phyloP scores from a whole-genome alignment of 306 rosid species.

The Vigna radiata region DNA sequence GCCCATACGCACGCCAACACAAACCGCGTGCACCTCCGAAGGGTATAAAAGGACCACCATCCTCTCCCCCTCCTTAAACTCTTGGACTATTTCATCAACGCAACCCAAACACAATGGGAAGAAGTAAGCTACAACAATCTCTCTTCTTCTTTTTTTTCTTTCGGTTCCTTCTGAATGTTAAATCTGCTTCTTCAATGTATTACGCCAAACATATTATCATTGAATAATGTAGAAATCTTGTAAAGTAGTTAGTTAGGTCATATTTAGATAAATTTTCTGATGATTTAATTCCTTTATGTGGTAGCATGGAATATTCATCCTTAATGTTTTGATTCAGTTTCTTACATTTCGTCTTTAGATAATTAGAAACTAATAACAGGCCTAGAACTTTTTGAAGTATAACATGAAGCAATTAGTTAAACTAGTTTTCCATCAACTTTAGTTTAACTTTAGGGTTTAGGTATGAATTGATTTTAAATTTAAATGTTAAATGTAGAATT shows the following conservation, averaged over 20 bases:
- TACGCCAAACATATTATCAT: not conserved
- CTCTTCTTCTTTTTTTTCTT: not conserved
- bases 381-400: too few relatives aligned
- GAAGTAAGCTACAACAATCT: constrained; percentile 21
- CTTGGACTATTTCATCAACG: too few relatives aligned
- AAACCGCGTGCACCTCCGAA: not conserved
- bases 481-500: too few relatives aligned
- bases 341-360: too few relatives aligned
- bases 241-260: too few relatives aligned
- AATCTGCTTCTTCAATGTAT: not conserved
- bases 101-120: constrained; percentile 14
- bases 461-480: too few relatives aligned
- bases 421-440: too few relatives aligned
- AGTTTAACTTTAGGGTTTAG: too few relatives aligned
- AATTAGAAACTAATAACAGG: too few relatives aligned
- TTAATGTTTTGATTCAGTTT: too few relatives aligned
- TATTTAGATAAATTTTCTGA: too few relatives aligned
- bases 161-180: not conserved
- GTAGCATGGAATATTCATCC: not conserved
- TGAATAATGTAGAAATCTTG: not conserved
- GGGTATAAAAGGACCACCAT: constrained; percentile 18
- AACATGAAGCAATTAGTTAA: too few relatives aligned
- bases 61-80: not conserved
- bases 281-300: not conserved
- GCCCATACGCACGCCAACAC: constrained; percentile 43